These are phyloP conservation scores for Lunularia cruciata DNA, from an alignment of 225 moss, liverwort and hornwort species.

Conservation along the genomic window DNA sequence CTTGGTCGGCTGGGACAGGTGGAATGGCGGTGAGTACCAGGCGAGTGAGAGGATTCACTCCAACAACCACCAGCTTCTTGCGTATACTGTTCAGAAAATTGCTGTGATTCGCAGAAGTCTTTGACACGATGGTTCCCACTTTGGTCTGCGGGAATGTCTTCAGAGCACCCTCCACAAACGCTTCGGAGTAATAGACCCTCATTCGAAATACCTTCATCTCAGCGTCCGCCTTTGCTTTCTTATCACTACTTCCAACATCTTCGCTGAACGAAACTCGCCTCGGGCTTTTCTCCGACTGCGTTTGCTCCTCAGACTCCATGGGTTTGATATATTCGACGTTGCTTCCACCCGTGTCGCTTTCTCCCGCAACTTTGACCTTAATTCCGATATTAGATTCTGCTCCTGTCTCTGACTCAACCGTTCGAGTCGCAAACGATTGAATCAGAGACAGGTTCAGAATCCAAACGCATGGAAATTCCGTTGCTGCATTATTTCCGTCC, in stretches of 20 bases:
- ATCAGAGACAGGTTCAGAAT: too few relatives aligned
- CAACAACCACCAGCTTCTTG: constrained; percentile 21
- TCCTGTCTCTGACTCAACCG: too few relatives aligned
- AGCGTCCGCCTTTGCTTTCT: not conserved
- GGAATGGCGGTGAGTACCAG: constrained; percentile 24
- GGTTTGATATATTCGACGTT: too few relatives aligned
- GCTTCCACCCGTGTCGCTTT: too few relatives aligned
- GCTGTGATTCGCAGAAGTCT: constrained; percentile 26
- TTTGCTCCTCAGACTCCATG: too few relatives aligned
- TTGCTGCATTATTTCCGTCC: too few relatives aligned
- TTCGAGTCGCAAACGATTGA: too few relatives aligned
- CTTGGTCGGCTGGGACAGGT: constrained; percentile 10
- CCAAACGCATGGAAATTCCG: too few relatives aligned
- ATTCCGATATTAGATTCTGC: too few relatives aligned
- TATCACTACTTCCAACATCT: not conserved
- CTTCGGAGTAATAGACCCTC: constrained; percentile 29
- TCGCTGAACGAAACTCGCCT: constrained; percentile 3
- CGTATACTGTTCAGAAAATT: constrained; percentile 24
- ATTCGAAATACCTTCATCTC: constrained; percentile 16
- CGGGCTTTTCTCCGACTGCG: not conserved
- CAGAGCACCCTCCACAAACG: constrained; percentile 17
- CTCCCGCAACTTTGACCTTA: too few relatives aligned
- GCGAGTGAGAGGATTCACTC: constrained; percentile 19
- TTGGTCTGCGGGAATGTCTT: constrained; percentile 25
- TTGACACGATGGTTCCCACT: constrained; percentile 19